Conservation (phyloP, 179 eudicot genomes). For the Beta lomatogona region DNA sequence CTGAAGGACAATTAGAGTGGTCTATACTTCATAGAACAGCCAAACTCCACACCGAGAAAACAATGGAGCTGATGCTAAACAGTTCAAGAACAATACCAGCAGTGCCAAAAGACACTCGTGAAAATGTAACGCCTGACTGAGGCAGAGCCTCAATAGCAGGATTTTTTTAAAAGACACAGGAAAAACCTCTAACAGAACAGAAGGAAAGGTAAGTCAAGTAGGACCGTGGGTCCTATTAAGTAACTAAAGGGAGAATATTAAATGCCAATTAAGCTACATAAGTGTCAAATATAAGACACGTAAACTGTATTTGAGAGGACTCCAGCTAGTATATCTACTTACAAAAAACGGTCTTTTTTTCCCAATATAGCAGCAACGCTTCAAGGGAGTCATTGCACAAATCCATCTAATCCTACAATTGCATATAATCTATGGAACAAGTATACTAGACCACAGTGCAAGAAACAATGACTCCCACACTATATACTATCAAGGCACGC, state of each 20-base stretch:
- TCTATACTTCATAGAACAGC: not conserved
- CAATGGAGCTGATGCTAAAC: not conserved
- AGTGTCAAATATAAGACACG: not conserved
- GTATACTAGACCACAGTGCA: no score
- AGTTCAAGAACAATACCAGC: not conserved
- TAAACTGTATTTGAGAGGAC: not conserved
- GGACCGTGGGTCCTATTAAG: not conserved
- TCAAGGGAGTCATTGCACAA: not conserved
- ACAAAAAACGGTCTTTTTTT: not conserved
- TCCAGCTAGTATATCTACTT: not conserved
- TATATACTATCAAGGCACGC: no score
- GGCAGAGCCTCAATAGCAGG: not conserved
- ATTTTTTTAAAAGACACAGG: not conserved
- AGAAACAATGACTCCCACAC: no score
- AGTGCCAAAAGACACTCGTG: not conserved
- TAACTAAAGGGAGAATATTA: not conserved
- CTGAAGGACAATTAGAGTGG: not conserved
- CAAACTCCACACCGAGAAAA: not conserved
- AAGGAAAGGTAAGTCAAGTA: not conserved
- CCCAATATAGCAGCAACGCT: not conserved
- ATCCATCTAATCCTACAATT: not conserved
- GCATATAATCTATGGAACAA: not conserved
- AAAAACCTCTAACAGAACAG: not conserved
- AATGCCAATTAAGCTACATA: not conserved
- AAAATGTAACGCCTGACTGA: not conserved